Base-by-base conservation (phyloP, 371 early-diverging fungal genomes). In the Mucor ambiguus region DNA sequence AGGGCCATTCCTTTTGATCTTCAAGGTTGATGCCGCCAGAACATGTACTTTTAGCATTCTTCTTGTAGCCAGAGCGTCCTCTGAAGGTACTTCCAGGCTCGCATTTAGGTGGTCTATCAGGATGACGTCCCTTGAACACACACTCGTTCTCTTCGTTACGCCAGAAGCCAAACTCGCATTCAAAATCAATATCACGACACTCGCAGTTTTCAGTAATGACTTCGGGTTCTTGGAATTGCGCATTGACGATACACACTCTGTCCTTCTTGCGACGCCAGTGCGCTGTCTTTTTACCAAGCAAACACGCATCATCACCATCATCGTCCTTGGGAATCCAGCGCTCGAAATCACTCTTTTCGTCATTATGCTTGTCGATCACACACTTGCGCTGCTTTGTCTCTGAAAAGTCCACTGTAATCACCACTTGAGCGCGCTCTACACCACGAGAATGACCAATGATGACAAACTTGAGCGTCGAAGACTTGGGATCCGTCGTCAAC, bases 161-260 rank as follows among this genome's bases (percentile, higher is more conserved):
- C 88, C 90, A 93, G 70, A 89, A 94, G n/a, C 89, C 89, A 77
- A 86, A 83, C 26, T 89, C 93, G 67, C 93, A 94, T 76, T 93
- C 92, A 70, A 75, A 95, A 72, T 94, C 95, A 30, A 77, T 78
- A 26, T 81, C 81, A 20, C 88, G 85, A 73, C 95, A 95, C 61
- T 82, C 76, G 72, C 94, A 94, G 9, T 70, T 76, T 24, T 77
- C 74, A 33, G 75, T 58, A 11, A 80, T 68, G 5, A 75, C 76
- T 24, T 84, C 80, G 5, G 89, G 90, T 30, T 81, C 75, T 22
- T 85, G 80, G 73, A 90, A 91, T 58, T 87, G 81, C 43, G 89
- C 77, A 18, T 86, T 87, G 2, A 95, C 89, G 37, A 71, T 86
- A 74, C 96, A 96, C 3, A 77, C 73, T 37, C 87, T 88, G 56